Conservation (phyloP, 2,329 filamentous ascomycete species). For the Cercospora berteroae region DNA sequence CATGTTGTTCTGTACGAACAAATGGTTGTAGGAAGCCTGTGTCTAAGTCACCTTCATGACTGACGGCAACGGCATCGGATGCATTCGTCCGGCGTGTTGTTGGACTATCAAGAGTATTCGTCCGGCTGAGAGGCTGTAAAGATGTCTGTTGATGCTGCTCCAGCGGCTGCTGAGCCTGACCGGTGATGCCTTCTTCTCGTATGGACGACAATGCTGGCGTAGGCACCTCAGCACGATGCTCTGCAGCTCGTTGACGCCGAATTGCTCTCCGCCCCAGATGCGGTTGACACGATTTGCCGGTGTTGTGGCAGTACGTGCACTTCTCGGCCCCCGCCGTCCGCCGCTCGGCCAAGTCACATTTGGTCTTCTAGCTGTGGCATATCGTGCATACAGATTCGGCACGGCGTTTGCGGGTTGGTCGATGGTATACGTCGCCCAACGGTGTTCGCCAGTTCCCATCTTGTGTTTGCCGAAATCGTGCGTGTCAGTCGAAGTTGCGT, state of each 20-base stretch:
- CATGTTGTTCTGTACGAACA: background rate
- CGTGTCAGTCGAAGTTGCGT: background rate
- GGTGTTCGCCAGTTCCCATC: background rate
- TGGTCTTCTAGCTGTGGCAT: conserved; percentile 15
- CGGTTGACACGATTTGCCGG: background rate
- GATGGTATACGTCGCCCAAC: background rate
- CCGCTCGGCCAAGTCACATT: conserved; percentile 12
- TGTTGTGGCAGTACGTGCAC: conserved; percentile 12
- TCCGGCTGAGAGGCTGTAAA: background rate
- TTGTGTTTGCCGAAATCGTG: background rate
- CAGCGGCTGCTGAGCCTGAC: background rate
- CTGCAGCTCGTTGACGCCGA: background rate
- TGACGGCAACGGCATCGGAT: background rate
- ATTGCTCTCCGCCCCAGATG: background rate
- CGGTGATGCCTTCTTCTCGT: background rate
- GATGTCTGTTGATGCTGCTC: background rate
- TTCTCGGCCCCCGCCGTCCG: conserved; percentile 1
- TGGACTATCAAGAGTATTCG: background rate
- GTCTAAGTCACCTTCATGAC: background rate
- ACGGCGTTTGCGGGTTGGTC: conserved; percentile 13
- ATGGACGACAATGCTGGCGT: background rate
- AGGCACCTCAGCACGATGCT: background rate
- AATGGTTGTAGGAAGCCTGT: background rate
- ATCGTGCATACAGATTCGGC: conserved; percentile 12
- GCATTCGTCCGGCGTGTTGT: background rate